Evolutionary conservation across 306 rosid genomes (phyloP).

Genomic region (Ormosia emarginata): DNA sequence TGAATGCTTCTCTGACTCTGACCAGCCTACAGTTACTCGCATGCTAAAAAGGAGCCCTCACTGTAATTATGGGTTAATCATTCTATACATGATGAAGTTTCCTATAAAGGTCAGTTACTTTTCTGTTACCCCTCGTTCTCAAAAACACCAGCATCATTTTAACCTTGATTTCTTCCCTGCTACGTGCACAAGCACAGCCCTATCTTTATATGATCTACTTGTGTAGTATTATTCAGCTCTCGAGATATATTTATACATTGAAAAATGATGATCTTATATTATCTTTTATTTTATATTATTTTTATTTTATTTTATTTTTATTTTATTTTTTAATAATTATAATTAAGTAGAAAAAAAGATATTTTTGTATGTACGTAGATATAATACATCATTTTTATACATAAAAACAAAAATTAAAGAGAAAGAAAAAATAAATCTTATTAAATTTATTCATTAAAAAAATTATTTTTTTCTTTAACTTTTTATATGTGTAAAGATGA

Average conservation of each 20-base stretch:
- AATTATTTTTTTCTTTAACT: no score
- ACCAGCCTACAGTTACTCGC: constrained; percentile 33
- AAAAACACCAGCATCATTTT: constrained; percentile 4
- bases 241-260: constrained; percentile 7
- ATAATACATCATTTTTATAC: no score
- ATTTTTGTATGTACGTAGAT: no score
- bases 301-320: no score
- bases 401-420: no score
- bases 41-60: constrained; percentile 29
- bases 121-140: constrained; percentile 20
- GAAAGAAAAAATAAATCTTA: no score
- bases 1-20: constrained; percentile 15
- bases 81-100: constrained; percentile 35
- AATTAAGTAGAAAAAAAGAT: no score
- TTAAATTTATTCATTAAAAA: no score
- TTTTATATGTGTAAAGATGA: no score
- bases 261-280: no score
- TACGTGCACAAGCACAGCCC: constrained; percentile 24
- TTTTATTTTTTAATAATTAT: no score
- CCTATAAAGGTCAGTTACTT: constrained; percentile 60
- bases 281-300: no score
- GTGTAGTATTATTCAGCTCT: neutral
- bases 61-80: constrained; percentile 75
- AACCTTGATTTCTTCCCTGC: constrained; percentile 10
- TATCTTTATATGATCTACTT: constrained; percentile 23